Evolutionary conservation across 768 basidiomycete genomes (phyloP).

Genomic region (Phlebiopsis gigantea): DNA sequence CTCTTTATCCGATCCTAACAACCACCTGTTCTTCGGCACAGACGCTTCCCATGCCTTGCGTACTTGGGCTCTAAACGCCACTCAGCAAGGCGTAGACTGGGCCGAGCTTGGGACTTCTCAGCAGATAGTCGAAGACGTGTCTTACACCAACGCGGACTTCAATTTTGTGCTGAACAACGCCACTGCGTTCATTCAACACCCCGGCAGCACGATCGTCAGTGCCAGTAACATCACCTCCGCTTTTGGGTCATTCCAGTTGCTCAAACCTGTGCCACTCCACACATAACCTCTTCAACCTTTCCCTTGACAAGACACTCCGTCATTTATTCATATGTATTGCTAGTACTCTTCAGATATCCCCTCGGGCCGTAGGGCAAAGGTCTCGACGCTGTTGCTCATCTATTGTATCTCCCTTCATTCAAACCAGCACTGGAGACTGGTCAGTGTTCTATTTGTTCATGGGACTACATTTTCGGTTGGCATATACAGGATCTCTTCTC

Average conservation of each 20-base stretch:
- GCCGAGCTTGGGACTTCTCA: conserved; percentile 46
- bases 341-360: too few species aligned
- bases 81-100: conserved; percentile 39
- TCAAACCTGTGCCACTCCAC: not conserved
- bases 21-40: conserved; percentile 57
- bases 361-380: not conserved
- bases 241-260: conserved; percentile 26
- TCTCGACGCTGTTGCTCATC: not conserved
- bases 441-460: not conserved
- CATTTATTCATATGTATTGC: not conserved
- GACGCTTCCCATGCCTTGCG: conserved; percentile 42
- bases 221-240: conserved; percentile 42
- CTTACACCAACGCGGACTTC: conserved; percentile 39
- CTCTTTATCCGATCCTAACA: conserved; percentile 44
- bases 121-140: conserved; percentile 44
- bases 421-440: not conserved
- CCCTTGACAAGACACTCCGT: not conserved
- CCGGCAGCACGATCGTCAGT: conserved; percentile 23
- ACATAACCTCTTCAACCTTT: not conserved
- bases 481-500: not conserved
- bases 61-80: conserved; percentile 45
- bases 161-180: conserved; percentile 43
- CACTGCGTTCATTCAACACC: conserved; percentile 24
- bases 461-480: not conserved
- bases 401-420: not conserved